Base-by-base conservation (phyloP, 352 stramenopile genomes). In the Thraustochytrium striatum region DNA sequence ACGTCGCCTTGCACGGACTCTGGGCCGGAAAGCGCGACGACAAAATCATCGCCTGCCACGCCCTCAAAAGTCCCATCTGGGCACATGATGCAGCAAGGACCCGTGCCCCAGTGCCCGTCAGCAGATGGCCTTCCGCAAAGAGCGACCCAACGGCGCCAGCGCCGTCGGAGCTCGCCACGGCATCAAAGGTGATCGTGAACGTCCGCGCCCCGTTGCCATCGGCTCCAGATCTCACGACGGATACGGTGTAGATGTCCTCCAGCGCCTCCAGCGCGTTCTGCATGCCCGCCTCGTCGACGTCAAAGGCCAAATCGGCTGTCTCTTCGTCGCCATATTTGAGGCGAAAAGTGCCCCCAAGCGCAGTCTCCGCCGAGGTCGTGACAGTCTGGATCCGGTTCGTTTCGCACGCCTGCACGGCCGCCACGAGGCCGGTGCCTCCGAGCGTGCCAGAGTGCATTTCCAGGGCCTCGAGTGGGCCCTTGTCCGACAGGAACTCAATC, bases 361-460 rank as follows among this genome's bases (percentile, higher is more conserved):
- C 1, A 39, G 21, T 21, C 25, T 3, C 9, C 36, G 16, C 8
- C 30, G 30, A 30, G n/a, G 21, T 41, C 38, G 81, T 82, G 65
- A 96, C 90, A 0, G 91, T 97, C 70, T 90, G 84, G 57, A 98
- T 87, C 21, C 87, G 86, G 85, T 98, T 94, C 8, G 96, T 88
- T 81, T 97, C 90, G 83, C 95, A 97, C 1, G 69, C 69, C 13
- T 11, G 25, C 0, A 69, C 72, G 0, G 2, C 19, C 89, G 72
- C 72, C 28, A 55, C 36, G 19, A 72, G 25, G n/a, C 13, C 36
- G 32, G 38, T 36, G 8, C 21, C 50, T 3, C 28, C 21, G 32
- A 72, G 3, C n/a, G 2, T 30, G 9, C 9, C 28, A 19, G 43
- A 13, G 36, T 65, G 25, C 21, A 81, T 19, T 1, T 72, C 58